Evolutionary conservation across 805 yeast species (phyloP).

Genomic region (Lipomyces lipofer): DNA sequence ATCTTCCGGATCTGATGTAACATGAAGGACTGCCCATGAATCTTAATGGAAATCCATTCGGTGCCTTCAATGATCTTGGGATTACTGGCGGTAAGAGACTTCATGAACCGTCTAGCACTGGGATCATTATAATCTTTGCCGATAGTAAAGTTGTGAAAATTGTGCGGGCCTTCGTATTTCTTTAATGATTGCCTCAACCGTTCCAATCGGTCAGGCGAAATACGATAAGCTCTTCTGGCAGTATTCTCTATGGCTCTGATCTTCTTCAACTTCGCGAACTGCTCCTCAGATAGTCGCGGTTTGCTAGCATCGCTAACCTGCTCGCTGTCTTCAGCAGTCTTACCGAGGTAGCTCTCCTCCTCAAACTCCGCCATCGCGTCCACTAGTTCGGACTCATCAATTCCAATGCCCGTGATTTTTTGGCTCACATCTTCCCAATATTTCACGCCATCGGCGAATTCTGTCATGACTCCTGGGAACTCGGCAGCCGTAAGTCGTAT

Average conservation of each 20-base stretch:
- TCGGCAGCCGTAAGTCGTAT: constrained; percentile 5
- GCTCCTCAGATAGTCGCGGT: constrained; percentile 39
- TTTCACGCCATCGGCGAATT: constrained; percentile 21
- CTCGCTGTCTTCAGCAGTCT: constrained; percentile 36
- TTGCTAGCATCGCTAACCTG: too few relatives aligned
- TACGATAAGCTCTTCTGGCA: constrained; percentile 67
- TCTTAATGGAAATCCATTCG: constrained; percentile 94
- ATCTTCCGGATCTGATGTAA: constrained; percentile 96
- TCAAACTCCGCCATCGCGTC: constrained; percentile 27
- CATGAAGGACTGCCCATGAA: constrained; percentile 98
- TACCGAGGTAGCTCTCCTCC: not conserved
- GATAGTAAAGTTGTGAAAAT: constrained; percentile 84
- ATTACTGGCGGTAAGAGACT: constrained; percentile 71
- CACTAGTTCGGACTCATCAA: constrained; percentile 31
- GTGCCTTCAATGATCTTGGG: constrained; percentile 92
- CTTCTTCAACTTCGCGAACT: constrained; percentile 41
- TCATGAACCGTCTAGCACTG: constrained; percentile 82
- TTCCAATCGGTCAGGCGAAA: constrained; percentile 60
- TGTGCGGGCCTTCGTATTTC: constrained; percentile 81
- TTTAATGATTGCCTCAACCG: constrained; percentile 67
- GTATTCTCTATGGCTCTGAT: constrained; percentile 65
- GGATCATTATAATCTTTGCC: constrained; percentile 84
- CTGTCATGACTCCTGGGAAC: constrained; percentile 11
- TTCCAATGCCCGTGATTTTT: constrained; percentile 11
- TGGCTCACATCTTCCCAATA: constrained; percentile 19